Conservation (phyloP, 2,329 filamentous ascomycete genomes). For the Exophiala dermatitidis region DNA sequence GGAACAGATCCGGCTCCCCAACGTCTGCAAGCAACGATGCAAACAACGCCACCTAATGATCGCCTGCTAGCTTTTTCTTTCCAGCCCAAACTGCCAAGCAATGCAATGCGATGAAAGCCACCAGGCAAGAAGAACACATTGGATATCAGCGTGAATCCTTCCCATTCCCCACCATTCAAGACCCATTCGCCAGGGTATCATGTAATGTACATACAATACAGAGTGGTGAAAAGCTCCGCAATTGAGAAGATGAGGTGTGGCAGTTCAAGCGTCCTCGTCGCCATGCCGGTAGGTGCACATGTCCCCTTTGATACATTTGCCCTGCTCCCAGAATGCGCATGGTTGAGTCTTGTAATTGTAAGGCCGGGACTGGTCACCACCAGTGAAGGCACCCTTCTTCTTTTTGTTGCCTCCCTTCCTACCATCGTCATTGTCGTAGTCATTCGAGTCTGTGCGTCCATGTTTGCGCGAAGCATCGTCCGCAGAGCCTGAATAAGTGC, state of each 20-base stretch:
- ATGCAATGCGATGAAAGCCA: too few species aligned
- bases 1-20: too few species aligned
- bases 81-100: too few species aligned
- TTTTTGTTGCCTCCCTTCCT: constrained; percentile 22
- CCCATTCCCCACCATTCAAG: not conserved
- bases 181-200: not conserved
- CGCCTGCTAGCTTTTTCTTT: too few species aligned
- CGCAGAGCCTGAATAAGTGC: constrained; percentile 15
- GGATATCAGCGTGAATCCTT: not conserved
- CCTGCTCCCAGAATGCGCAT: constrained; percentile 49
- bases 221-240: not conserved
- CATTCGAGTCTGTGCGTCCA: constrained; percentile 18
- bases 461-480: constrained; percentile 20
- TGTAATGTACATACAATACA: constrained; percentile 1
- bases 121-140: too few species aligned
- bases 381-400: constrained; percentile 13
- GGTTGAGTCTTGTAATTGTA: constrained; percentile 40
- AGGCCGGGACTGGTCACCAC: constrained; percentile 22
- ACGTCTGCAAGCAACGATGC: too few species aligned
- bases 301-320: constrained; percentile 48
- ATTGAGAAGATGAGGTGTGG: not conserved
- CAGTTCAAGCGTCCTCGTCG: constrained; percentile 6
- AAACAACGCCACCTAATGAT: too few species aligned
- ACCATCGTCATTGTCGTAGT: constrained; percentile 20
- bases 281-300: constrained; percentile 47